Evolutionary conservation across 768 basidiomycete genomes (phyloP), one percentile per base, ranked within the genome.

Genomic region (Coprinopsis sp.): DNA sequence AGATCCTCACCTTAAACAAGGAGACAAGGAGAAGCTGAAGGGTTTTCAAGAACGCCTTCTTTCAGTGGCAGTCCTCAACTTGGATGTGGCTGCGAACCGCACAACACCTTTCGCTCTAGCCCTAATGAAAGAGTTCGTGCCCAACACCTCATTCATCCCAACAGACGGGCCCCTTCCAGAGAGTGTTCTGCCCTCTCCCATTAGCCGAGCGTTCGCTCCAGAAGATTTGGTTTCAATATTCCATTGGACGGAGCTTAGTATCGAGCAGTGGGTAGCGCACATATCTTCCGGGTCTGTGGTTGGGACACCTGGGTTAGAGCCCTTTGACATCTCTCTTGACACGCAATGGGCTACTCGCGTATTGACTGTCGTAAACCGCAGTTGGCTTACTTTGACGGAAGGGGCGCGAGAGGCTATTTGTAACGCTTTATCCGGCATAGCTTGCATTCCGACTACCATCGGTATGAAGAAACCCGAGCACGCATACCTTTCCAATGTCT

Each of bases 281-380:
- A 66, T 96, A 40, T 70, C 78, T 24, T 72, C 72, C 39, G 63
- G 77, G 1, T 52, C 44, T 12, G 46, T 68, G 2, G 64, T 78
- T 33, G 54, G 62, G 23, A 68, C 69, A 6, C 56, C 64, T 2
- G 63, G 73, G 28, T 76, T 82, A 33, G n/a, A n/a, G n/a, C 72
- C 78, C 47, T n/a, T n/a, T n/a, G 82, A 93, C 58, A 68, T 96
- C 24, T 73, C 74, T 7, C 46, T 65, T 13, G 90, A 87, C 2
- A 62, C 84, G 0, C 57, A 64, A 12, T 96, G 93, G 78, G 79
- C 91, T 0, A 94, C 97, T 58, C 80, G 80, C 36, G 84, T 94
- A 3, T 65, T 96, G 13, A 59, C 60, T 1, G 70, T 82, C 40
- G 59, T 93, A 1, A 70, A 81, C 6, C 78, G 86, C 14, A 74